Conservation (phyloP, 345 rosid genomes). For the Pugionium cornutum region DNA sequence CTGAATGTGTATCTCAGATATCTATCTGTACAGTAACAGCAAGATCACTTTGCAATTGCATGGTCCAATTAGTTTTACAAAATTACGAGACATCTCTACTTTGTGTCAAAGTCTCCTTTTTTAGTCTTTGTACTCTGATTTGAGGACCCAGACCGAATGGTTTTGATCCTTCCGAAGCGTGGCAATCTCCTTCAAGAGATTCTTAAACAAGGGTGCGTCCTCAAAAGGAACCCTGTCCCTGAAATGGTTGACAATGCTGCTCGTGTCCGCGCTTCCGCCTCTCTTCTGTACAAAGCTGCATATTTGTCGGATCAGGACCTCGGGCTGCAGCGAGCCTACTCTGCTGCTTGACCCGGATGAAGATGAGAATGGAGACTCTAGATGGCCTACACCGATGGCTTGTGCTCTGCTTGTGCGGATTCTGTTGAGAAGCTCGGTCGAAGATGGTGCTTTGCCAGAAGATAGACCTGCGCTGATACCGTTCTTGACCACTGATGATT, state of each 20-base stretch:
- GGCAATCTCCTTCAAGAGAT: conserved; percentile 87
- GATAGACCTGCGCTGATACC: conserved; percentile 73
- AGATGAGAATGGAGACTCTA: conserved; percentile 1
- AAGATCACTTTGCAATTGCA: conserved; percentile 1
- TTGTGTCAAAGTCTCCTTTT: neutral
- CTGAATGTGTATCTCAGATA: neutral
- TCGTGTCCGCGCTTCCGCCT: conserved; percentile 70
- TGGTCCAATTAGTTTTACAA: neutral
- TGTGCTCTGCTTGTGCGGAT: conserved; percentile 74
- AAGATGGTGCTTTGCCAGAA: conserved; percentile 82
- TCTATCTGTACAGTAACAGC: conserved; percentile 3
- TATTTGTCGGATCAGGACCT: conserved; percentile 71
- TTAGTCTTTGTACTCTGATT: conserved; percentile 59
- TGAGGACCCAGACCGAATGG: conserved; percentile 75
- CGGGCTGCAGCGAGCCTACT: conserved; percentile 67
- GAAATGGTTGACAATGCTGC: conserved; percentile 71
- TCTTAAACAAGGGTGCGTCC: conserved; percentile 69
- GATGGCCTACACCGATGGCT: conserved; percentile 63
- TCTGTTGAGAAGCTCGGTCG: conserved; percentile 74
- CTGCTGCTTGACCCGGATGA: conserved; percentile 45
- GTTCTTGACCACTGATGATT: conserved; percentile 46
- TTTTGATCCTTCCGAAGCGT: conserved; percentile 47
- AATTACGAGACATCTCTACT: conserved; percentile 1
- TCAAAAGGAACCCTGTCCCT: conserved; percentile 59
- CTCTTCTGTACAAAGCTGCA: conserved; percentile 78